Base-by-base conservation (phyloP, 148 eudicot genomes). In the Silene latifolia region DNA sequence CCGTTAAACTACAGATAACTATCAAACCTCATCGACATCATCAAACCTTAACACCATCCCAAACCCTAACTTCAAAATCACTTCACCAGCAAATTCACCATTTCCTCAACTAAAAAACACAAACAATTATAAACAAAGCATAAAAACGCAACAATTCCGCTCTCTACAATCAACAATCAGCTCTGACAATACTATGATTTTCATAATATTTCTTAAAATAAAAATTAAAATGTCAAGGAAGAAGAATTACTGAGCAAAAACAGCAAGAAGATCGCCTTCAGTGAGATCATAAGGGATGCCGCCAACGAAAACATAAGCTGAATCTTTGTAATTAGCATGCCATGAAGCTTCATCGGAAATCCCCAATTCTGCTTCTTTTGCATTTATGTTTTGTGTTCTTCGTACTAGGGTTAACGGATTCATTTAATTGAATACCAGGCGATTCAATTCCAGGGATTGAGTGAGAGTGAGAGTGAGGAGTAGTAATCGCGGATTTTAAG, bases 261-360 rank as follows among this genome's bases (percentile, higher is more conserved):
- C 87, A 1, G 98, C 97, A 57, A 93, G 93, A 27, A 93, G 95
- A 74, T 91, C 98, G 71, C 98, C 98, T 83, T 93, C 98, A 3
- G 97, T 89, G 58, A 93, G 97, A 77, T 93, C 98, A 35, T 83
- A 93, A 4, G 98, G 97, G 27, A 93, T 79, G 8, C 98, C 98
- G 18, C 98, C 95, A 5, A 86, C 93, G 66, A 80, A 93, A 25
- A 93, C 93, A 71, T 93, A 93, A 68, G 98, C 97, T 0, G 97
- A 89, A 35, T 90, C 96, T 67, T 86, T 94, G 80, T 94, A 94
- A 64, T 82, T 89, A 7, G 96, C 97, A 53, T 94, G 98, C 98
- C 98, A 94, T 0, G 98, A 94, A 58, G 98, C 97, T 23, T 85
- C 82, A 44, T 94, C 98, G 0, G 98, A 94, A 42, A 94, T 90